Percentiles rank a stretch among this genome's conserved stretches.
Evolutionary conservation across 371 early-diverging fungal genomes (phyloP).

Genomic region (Mortierella sp.): DNA sequence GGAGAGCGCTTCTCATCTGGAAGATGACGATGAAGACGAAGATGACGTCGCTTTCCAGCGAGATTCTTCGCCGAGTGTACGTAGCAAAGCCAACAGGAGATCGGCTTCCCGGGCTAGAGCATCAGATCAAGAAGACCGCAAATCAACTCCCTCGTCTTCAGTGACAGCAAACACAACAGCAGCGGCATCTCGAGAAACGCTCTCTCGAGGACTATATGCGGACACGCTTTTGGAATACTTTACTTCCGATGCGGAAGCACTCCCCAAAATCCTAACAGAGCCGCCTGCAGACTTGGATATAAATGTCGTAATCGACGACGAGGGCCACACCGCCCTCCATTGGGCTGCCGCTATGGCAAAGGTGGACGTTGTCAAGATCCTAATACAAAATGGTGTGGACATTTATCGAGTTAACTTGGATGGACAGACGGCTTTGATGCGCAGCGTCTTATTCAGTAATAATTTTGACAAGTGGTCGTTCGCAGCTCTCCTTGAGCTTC

Average conservation of each 20-base stretch:
- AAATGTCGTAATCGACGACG: constrained; percentile 91
- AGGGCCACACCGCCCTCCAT: constrained; percentile 95
- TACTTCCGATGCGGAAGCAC: constrained; percentile 65
- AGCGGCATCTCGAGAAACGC: constrained; percentile 4
- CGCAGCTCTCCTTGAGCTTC: constrained; percentile 76
- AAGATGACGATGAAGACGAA: constrained; percentile 20
- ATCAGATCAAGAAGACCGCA: constrained; percentile 38
- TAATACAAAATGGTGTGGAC: constrained; percentile 84
- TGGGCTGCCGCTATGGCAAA: constrained; percentile 96
- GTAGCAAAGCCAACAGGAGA: constrained; percentile 20
- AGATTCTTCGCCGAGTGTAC: constrained; percentile 21
- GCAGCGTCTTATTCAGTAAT: constrained; percentile 90
- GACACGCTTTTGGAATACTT: constrained; percentile 65
- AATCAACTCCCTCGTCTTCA: constrained; percentile 29
- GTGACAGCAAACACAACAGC: constrained; percentile 6
- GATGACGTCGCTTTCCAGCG: constrained; percentile 13
- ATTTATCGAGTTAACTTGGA: constrained; percentile 78
- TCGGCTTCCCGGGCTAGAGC: constrained; percentile 19
- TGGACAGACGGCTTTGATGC: constrained; percentile 92
- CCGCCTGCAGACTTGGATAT: constrained; percentile 78
- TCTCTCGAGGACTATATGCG: constrained; percentile 36
- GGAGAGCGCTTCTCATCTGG: constrained; percentile 22
- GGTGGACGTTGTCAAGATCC: constrained; percentile 75
- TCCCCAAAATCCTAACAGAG: constrained; percentile 66
- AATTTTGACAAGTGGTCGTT: constrained; percentile 89